These are phyloP conservation scores for Rickenella mellea DNA, from an alignment of 768 basidiomycete genomes.

Conservation along the genomic window DNA sequence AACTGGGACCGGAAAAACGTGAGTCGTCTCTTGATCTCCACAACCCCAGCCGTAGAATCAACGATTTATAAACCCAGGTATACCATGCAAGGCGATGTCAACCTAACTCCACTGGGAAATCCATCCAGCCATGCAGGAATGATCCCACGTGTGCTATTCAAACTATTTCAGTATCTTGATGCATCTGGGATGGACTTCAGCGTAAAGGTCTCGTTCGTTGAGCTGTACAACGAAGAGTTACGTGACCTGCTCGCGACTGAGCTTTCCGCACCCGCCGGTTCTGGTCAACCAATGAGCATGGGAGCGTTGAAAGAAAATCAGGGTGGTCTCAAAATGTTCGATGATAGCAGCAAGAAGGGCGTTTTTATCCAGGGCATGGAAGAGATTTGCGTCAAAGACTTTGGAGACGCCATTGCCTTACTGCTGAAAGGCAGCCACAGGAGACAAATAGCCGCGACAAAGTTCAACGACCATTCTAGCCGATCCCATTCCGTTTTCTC, in stretches of 20 bases:
- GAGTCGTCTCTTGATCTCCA: conserved; percentile 20
- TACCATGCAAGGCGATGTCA: conserved; percentile 96
- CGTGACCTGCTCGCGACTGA: conserved; percentile 84
- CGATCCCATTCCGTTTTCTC: conserved; percentile 97
- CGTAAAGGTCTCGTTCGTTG: conserved; percentile 89
- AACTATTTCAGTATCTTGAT: conserved; percentile 84
- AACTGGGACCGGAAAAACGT: conserved; percentile 99
- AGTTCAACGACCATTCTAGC: conserved; percentile 96
- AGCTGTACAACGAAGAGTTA: conserved; percentile 97
- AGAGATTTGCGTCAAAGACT: conserved; percentile 76
- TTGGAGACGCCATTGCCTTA: conserved; percentile 72
- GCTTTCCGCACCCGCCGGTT: conserved; percentile 57
- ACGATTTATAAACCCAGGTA: conserved; percentile 41
- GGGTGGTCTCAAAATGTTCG: conserved; percentile 79
- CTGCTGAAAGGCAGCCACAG: conserved; percentile 85
- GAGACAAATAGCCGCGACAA: conserved; percentile 89
- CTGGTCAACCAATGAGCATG: conserved; percentile 73
- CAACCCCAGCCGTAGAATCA: conserved; percentile 8
- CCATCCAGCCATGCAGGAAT: conserved; percentile 89
- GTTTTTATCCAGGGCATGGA: conserved; percentile 94
- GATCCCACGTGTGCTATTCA: conserved; percentile 89
- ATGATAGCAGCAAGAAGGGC: conserved; percentile 80
- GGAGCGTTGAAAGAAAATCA: conserved; percentile 30
- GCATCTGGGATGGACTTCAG: conserved; percentile 70
- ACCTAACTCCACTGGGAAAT: conserved; percentile 74